phyloP scores from a whole-genome alignment of 2,329 filamentous ascomycete genomes.

The Pleochaeta shiraiana region DNA sequence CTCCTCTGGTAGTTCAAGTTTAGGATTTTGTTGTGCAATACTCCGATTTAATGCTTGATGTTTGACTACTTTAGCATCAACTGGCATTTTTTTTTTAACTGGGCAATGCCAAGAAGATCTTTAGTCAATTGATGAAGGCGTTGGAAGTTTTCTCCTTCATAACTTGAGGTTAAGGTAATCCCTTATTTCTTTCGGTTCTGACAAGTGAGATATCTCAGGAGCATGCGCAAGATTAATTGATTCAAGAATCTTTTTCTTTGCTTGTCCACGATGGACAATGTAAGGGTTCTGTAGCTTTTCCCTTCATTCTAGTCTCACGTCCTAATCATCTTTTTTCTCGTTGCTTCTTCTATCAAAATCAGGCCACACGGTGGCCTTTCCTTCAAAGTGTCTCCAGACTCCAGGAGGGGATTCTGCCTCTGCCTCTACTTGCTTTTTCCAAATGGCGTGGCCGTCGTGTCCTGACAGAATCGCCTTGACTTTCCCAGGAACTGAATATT shows the following conservation, averaged over 20 bases:
- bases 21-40: background rate
- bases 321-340: background rate
- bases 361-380: background rate
- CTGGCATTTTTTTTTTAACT: slow-evolving; percentile 1
- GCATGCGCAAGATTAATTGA: background rate
- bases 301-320: background rate
- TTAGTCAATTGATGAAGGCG: background rate
- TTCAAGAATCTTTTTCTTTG: background rate
- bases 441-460: background rate
- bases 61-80: background rate
- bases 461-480: background rate
- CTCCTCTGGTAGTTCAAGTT: background rate
- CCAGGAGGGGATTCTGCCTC: background rate
- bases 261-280: background rate
- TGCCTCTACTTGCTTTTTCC: background rate
- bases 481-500: background rate
- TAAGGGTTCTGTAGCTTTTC: background rate
- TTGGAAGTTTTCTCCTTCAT: slow-evolving; percentile 1
- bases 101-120: background rate
- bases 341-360: background rate
- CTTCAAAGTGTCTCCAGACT: background rate
- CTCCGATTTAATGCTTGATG: background rate
- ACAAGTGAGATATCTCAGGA: slow-evolving; percentile 2
- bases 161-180: background rate
- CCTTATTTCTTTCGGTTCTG: background rate